phyloP scores from a whole-genome alignment of 441 rosid genomes.

The Arabidopsis hybrid region DNA sequence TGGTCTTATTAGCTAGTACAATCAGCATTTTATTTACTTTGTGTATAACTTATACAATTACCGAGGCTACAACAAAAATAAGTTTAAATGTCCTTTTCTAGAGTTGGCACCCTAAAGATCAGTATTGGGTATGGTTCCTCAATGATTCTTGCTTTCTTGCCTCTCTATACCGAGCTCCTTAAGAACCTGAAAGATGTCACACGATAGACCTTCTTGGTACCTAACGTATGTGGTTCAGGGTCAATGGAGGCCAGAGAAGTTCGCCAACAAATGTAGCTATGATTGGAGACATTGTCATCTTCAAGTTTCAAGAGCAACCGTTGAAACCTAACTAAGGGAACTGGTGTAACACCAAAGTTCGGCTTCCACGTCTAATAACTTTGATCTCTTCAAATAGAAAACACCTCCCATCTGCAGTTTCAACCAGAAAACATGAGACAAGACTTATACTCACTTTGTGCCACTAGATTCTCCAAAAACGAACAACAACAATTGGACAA shows the following conservation, averaged over 20 bases:
- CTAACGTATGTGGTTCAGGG: background rate
- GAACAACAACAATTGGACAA: background rate
- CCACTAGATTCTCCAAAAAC: background rate
- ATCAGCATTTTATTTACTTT: constrained; percentile 3
- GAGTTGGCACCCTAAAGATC: background rate
- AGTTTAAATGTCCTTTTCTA: background rate
- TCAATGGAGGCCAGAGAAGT: background rate
- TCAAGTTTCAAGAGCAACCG: background rate
- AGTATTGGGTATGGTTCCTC: constrained; percentile 32
- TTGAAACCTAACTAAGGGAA: background rate
- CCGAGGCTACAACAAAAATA: constrained; percentile 7
- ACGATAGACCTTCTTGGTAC: constrained; percentile 67
- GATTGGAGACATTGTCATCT: background rate
- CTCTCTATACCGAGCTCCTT: constrained; percentile 57
- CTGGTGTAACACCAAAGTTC: background rate
- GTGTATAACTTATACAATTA: constrained; percentile 26
- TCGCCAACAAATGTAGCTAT: background rate
- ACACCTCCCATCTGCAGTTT: constrained; percentile 10
- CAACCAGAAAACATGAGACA: constrained; percentile 9
- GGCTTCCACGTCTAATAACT: constrained; percentile 10
- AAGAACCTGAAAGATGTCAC: constrained; percentile 67
- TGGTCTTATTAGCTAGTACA: constrained; percentile 41
- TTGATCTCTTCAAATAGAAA: background rate
- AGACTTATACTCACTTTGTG: background rate
- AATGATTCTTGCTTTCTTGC: constrained; percentile 52